These are phyloP conservation scores for Suillus sp. DNA, from an alignment of 768 basidiomycete species.

Conservation along the genomic window DNA sequence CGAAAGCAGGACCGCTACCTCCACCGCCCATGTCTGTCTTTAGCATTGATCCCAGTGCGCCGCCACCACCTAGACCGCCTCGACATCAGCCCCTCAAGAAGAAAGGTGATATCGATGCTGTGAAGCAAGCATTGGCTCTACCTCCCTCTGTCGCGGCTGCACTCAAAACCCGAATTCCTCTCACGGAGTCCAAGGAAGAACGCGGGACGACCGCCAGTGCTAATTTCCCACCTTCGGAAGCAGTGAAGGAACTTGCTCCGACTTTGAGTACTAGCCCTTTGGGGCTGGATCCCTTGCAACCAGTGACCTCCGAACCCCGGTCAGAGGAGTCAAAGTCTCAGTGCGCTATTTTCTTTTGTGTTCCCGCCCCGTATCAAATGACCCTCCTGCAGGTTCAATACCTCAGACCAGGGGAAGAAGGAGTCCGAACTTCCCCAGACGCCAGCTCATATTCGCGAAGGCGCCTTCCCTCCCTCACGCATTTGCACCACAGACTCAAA, in stretches of 20 bases:
- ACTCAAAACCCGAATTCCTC: slow-evolving; percentile 25
- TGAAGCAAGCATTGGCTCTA: slow-evolving; percentile 62
- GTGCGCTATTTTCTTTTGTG: slow-evolving; percentile 1
- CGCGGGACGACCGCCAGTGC: not conserved
- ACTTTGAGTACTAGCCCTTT: not conserved
- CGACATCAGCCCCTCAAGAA: slow-evolving; percentile 56
- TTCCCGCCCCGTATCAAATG: not conserved
- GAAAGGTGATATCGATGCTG: slow-evolving; percentile 53
- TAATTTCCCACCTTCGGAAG: not conserved
- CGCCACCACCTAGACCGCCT: slow-evolving; percentile 63
- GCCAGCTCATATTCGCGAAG: slow-evolving; percentile 54
- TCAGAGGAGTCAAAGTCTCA: not conserved
- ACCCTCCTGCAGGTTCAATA: not conserved
- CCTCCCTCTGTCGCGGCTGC: slow-evolving; percentile 55
- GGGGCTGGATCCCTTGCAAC: not conserved
- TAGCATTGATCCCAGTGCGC: slow-evolving; percentile 46
- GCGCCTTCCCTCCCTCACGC: slow-evolving; percentile 60
- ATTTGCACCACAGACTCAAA: slow-evolving; percentile 29
- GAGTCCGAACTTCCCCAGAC: slow-evolving; percentile 1
- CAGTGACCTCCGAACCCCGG: not conserved
- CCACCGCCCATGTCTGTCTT: slow-evolving; percentile 64
- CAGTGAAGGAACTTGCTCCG: slow-evolving; percentile 3
- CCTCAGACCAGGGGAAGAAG: not conserved
- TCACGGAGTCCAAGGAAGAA: not conserved
- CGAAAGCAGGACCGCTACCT: slow-evolving; percentile 74